Evolutionary conservation across 345 rosid genomes (phyloP).

Genomic region (Luvunga scandens): DNA sequence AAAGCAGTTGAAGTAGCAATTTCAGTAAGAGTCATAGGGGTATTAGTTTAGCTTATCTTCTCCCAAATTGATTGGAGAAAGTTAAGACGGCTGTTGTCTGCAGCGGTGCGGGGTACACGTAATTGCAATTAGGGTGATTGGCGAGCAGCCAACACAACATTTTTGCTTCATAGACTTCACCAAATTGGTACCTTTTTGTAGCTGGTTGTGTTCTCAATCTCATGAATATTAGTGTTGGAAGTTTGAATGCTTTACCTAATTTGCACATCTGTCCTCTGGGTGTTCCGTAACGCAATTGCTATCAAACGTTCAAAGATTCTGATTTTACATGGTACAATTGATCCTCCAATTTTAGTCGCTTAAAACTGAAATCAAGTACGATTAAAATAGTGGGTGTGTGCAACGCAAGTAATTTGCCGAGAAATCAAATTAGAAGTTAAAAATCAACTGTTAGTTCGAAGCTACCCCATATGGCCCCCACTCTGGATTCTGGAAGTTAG

Average conservation of each 20-base stretch:
- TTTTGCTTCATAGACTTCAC: not conserved
- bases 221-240: not conserved
- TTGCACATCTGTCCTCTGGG: too few relatives aligned
- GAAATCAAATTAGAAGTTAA: too few relatives aligned
- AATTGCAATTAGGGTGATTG: not conserved
- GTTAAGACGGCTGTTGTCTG: not conserved
- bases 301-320: not conserved
- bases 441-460: too few relatives aligned
- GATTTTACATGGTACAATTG: not conserved
- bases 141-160: not conserved
- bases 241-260: not conserved
- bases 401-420: too few relatives aligned
- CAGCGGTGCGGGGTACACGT: not conserved
- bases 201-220: not conserved
- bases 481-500: rapidly evolving
- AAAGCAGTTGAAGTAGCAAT: conserved; percentile 13
- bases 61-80: not conserved
- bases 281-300: not conserved
- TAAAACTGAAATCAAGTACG: too few relatives aligned
- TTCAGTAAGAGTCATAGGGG: not conserved
- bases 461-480: not conserved
- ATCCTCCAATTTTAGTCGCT: too few relatives aligned
- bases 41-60: not conserved
- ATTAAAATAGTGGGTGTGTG: too few relatives aligned
- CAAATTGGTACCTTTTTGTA: not conserved